Evolutionary conservation across 768 basidiomycete genomes (phyloP), one percentile per base, ranked within the genome.

Genomic region (Termitomyces sp.): DNA sequence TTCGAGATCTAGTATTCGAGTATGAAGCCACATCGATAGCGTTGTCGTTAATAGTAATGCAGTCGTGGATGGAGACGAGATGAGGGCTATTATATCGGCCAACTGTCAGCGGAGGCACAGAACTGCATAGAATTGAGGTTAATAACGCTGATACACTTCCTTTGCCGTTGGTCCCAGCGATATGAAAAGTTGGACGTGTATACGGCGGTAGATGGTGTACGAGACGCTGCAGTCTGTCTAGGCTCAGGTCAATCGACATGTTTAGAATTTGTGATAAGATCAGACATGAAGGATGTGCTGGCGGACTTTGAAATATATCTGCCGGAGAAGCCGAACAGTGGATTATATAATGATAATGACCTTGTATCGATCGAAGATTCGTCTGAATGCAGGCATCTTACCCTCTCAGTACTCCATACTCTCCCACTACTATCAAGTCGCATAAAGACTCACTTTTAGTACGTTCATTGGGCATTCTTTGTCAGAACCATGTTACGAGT

Each of bases 151-250:
- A 86, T 12, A 96, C 92, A 61, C 91, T 95, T 33, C 97, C 97
- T 70, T 98, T 99, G 9, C 96, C 96, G 70, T 99, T 98, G 0
- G 97, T 99, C 0, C 97, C 97, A 7, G 94, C 86, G 54, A 98
- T 80, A 64, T 99, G 97, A 33, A 91, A 76, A 0, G 94, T 92
- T 0, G 94, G 96, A 2, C 91, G 80, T 0, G 76, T 82, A 64
- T 89, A 88, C 0, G 75, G 70, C 0, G 82, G 84, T 5, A 96
- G 70, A 60, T 76, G 63, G 3, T 66, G 54, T 32, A 87, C 77
- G 0, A 94, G 75, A 3, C 54, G 66, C 40, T 66, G 63, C 35
- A 92, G 76, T 7, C 87, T 80, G 50, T 84, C 76, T 3, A 92
- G 75, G 12, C 80, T 78, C 10, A 92, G 79, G 57, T 88, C 83